Conservation (phyloP, 352 stramenopile genomes). For the Globisporangium radiosum region DNA sequence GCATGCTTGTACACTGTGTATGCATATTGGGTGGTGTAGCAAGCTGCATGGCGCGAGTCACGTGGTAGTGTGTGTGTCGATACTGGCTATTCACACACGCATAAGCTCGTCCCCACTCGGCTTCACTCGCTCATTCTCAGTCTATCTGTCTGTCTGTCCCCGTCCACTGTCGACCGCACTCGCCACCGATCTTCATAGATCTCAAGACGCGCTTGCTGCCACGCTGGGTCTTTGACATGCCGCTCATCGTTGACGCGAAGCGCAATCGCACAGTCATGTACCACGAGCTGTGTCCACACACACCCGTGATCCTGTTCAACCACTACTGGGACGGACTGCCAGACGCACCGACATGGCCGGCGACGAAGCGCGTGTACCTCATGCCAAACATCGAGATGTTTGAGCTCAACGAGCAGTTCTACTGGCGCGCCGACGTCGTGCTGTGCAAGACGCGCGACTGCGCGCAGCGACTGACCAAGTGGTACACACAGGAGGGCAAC, state of each 20-base stretch:
- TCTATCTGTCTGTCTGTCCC: too few species aligned
- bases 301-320: slow-evolving; percentile 45
- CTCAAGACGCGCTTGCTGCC: slow-evolving; percentile 35
- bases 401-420: slow-evolving; percentile 27
- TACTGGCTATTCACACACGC: too few species aligned
- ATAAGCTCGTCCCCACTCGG: background rate
- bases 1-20: too few species aligned
- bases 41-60: too few species aligned
- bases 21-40: too few species aligned
- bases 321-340: slow-evolving; percentile 42
- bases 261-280: slow-evolving; percentile 26
- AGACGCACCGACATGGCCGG: slow-evolving; percentile 18
- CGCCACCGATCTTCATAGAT: slow-evolving; percentile 9
- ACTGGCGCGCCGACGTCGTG: slow-evolving; percentile 33
- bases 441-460: slow-evolving; percentile 44
- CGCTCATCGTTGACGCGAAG: slow-evolving; percentile 20
- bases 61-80: background rate
- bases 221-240: slow-evolving; percentile 32
- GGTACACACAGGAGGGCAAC: slow-evolving; percentile 56
- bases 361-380: slow-evolving; percentile 33
- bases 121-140: background rate
- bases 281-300: slow-evolving; percentile 44
- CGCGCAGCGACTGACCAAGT: slow-evolving; percentile 29
- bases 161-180: too few species aligned
- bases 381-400: slow-evolving; percentile 59